These are phyloP conservation scores for Mariannaea elegans DNA, from an alignment of 2,329 filamentous ascomycete genomes.

Conservation along the genomic window DNA sequence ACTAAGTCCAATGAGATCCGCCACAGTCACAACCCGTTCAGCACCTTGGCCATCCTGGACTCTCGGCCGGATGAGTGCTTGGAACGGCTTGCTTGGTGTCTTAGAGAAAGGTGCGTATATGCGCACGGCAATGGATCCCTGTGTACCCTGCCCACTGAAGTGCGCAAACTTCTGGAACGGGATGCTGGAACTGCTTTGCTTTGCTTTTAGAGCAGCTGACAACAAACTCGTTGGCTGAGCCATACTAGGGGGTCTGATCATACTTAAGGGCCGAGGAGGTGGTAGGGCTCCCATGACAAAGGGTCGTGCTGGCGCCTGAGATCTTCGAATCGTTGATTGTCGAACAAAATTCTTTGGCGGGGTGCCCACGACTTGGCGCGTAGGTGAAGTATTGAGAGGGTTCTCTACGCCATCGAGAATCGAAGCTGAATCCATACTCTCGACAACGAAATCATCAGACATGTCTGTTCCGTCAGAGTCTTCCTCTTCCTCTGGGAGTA, in stretches of 20 bases:
- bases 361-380: constrained; percentile 69
- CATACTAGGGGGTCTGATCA: constrained; percentile 71
- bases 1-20: constrained; percentile 83
- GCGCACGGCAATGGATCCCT: constrained; percentile 77
- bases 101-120: constrained; percentile 80
- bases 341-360: constrained; percentile 68
- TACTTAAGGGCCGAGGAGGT: constrained; percentile 73
- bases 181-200: constrained; percentile 72
- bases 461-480: constrained; percentile 71
- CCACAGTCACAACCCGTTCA: constrained; percentile 73
- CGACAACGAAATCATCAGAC: constrained; percentile 68
- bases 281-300: constrained; percentile 72
- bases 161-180: constrained; percentile 82
- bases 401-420: constrained; percentile 73
- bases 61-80: constrained; percentile 75
- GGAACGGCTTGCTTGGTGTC: constrained; percentile 70
- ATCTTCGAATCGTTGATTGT: constrained; percentile 71
- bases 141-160: constrained; percentile 80
- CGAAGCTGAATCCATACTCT: constrained; percentile 75
- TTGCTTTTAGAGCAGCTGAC: constrained; percentile 76
- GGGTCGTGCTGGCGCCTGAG: constrained; percentile 63
- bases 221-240: constrained; percentile 75
- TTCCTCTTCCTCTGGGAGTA: constrained; percentile 66
- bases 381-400: constrained; percentile 63
- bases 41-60: constrained; percentile 72